Percentiles rank a stretch among this genome's conserved stretches.
Conservation (phyloP, 495 filamentous ascomycete genomes). For the Glonium stellatum region DNA sequence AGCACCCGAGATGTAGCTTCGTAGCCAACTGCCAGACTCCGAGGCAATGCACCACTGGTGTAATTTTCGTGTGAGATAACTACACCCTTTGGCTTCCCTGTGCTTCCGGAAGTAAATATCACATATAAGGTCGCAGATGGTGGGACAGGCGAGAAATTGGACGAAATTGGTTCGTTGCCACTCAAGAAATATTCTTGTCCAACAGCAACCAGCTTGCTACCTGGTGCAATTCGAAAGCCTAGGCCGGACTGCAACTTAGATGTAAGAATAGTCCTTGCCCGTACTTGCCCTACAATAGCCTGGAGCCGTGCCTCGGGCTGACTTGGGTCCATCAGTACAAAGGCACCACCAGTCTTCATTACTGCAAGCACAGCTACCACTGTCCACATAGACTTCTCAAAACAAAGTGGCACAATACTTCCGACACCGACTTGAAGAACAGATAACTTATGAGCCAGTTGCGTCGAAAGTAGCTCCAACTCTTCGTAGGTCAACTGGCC, state of each 20-base stretch:
- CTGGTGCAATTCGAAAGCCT: neutral
- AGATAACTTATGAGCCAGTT: conserved; percentile 34
- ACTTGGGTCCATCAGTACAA: conserved; percentile 52
- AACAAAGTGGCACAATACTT: conserved; percentile 45
- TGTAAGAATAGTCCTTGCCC: conserved; percentile 41
- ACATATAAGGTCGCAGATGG: too few relatives aligned
- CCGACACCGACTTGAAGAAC: conserved; percentile 36
- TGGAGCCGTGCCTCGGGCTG: conserved; percentile 47
- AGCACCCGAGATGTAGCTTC: conserved; percentile 36
- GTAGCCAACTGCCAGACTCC: conserved; percentile 11
- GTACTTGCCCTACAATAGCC: conserved; percentile 39
- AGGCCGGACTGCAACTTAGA: neutral
- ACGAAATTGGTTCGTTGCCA: too few relatives aligned
- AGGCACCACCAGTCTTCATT: conserved; percentile 47
- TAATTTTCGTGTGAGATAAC: conserved; percentile 32
- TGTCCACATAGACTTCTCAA: conserved; percentile 51
- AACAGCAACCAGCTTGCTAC: conserved; percentile 29
- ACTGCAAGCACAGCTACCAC: conserved; percentile 47
- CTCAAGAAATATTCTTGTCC: too few relatives aligned
- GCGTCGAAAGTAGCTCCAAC: conserved; percentile 31
- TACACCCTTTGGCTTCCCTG: conserved; percentile 38
- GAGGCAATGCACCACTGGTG: conserved; percentile 18
- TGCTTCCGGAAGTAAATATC: conserved; percentile 48
- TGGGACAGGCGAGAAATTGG: too few relatives aligned
- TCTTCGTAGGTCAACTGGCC: conserved; percentile 34